Evolutionary conservation across 129 eudicot genomes (phyloP), one percentile per base, ranked within the genome.

Genomic region (Gnaphalium uliginosum): DNA sequence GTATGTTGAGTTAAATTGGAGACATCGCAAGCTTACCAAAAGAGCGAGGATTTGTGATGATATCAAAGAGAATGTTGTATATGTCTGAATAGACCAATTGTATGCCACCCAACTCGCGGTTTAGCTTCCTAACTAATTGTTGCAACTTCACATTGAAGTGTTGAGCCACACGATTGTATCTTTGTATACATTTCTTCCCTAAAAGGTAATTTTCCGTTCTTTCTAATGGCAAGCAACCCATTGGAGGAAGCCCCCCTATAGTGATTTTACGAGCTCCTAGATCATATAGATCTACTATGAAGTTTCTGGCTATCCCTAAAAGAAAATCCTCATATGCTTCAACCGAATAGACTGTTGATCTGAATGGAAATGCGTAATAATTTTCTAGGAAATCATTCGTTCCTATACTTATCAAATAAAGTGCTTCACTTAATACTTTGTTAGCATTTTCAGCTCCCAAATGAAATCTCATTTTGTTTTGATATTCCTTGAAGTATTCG

Each of bases 341-440:
- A 21, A 90, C 56, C 1, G 87, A 76, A 73, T 76, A 88, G 48
- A 79, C 62, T 13, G 76, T 72, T 66, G 80, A 19, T 82, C 96
- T 84, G 26, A 70, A 17, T 43, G 96, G 94, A 43, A 82, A 73
- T 39, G 81, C 25, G 66, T 84, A 92, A 80, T 92, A 92, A 75
- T 92, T 92, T 71, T 89, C 95, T 22, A 89, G 81, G 82, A 92
- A 92, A 62, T 92, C 98, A 68, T 92, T 92, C 56, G 98, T 92
- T 79, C 98, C 98, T 21, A 88, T 21, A 78, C 98, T 93, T 66
- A 88, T 83, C 48, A 90, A 17, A 78, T 93, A 90, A 25, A 93
- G 82, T 41, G 96, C 96, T 77, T 90, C 92, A n/a, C 78, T 65
- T 19, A 93, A 5, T 30, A 83, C 30, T 21, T 80, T 63, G 30